phyloP scores from a whole-genome alignment of 495 filamentous ascomycete species.

The Annulohypoxylon bovei region DNA sequence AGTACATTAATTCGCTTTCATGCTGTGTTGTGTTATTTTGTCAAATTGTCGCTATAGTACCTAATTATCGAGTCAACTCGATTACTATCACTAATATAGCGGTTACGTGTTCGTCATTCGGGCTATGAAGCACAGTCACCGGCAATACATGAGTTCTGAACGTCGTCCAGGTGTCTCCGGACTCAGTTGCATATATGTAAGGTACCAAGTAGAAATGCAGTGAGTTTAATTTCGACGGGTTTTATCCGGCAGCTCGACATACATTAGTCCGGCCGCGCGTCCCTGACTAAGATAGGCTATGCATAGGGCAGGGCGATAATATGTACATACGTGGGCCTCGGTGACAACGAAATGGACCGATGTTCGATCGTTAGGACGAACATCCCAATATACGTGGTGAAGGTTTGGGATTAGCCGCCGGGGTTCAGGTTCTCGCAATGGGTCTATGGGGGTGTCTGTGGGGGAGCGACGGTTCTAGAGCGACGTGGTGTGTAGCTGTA shows the following conservation, averaged over 20 bases:
- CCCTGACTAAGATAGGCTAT: slow-evolving; percentile 1
- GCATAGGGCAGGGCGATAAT: not conserved
- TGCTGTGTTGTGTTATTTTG: not conserved
- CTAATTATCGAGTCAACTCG: not conserved
- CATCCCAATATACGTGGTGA: not conserved
- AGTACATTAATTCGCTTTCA: not conserved
- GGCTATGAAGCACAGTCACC: not conserved
- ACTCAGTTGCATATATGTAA: not conserved
- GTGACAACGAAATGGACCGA: not conserved
- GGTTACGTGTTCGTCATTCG: not conserved
- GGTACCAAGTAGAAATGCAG: not conserved
- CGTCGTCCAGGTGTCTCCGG: not conserved
- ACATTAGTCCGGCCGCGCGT: not conserved
- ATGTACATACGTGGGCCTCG: not conserved
- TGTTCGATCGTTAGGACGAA: not conserved
- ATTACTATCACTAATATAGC: not conserved
- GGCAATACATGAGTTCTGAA: not conserved
- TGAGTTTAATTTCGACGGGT: not conserved
- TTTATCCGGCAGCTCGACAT: not conserved
- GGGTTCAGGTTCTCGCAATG: not conserved
- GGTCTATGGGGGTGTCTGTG: not conserved
- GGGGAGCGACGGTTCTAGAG: not conserved
- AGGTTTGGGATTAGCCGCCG: not conserved
- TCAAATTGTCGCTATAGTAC: not conserved
- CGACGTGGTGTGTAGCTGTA: not conserved